Evolutionary conservation across 2,329 filamentous ascomycete genomes (phyloP), one percentile per base, ranked within the genome.

Genomic region (Drechslerella stenobrocha): DNA sequence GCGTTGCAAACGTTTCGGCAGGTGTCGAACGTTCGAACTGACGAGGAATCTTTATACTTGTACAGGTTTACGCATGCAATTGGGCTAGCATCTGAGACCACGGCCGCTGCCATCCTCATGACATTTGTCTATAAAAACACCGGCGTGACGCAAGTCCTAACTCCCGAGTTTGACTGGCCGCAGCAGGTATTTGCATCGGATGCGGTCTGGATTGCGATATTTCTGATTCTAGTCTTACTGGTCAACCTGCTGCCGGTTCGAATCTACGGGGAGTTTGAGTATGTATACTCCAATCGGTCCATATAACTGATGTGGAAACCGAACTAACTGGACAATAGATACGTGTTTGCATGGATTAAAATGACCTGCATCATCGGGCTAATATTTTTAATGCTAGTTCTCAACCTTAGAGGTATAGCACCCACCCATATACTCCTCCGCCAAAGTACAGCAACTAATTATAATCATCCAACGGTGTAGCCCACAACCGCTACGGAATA

Each of bases 351-450:
- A 9, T 72, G 71, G 50, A 70, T 74, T 47, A 77, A 77, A 61
- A 72, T 77, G 34, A 61, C 71, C 9, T 78, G 78, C 61, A 77
- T 79, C 40, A 74, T 76, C 22, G 71, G 75, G 5, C 61, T 79
- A 32, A 79, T 79, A 52, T 67, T 78, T 9, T 75, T 79, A 73
- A 79, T 79, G 66, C 73, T 78, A n/a, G 73, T 78, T 13, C 69
- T 78, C 2, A 75, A 74, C 15, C 72, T 74, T 24, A 71, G 75
- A 47, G 71, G 65, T 42, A 73, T 73, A 2, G 64, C 69, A 73
- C 23, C 57, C 52, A 66, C 20, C 73, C 52, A 74, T 75, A 60
- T 75, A 74, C 73, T 75, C 20, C 7, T 9, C 4, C 13, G 13
- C 23, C 15, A 13, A 22, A 30, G 40, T 23, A 15, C 11, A 15